Percentiles rank a stretch among this genome's conserved stretches.
phyloP scores from a whole-genome alignment of 129 eudicot genomes.

The Gnaphalium uliginosum region DNA sequence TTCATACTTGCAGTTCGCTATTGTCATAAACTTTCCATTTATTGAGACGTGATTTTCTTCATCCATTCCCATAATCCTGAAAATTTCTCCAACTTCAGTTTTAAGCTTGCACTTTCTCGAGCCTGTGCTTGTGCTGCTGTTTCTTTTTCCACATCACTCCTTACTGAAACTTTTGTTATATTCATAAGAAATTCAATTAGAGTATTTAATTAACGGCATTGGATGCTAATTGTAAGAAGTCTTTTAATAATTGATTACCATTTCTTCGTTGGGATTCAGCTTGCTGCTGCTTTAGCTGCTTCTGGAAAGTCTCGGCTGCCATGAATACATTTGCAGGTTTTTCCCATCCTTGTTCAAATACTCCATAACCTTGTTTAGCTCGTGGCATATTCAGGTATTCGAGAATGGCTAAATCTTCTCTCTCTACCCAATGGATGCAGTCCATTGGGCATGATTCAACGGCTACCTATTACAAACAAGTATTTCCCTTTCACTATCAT shows the following conservation, averaged over 20 bases:
- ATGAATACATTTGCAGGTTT: conserved; percentile 58
- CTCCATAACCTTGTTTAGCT: conserved; percentile 61
- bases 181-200: neutral
- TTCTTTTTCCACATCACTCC: conserved; percentile 46
- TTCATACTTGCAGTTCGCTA: conserved; percentile 5
- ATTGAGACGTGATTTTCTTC: conserved; percentile 29
- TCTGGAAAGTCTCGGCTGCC: conserved; percentile 55
- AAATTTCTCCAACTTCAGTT: conserved; percentile 47
- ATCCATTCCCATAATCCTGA: conserved; percentile 59
- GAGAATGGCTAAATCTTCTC: conserved; percentile 52
- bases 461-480: conserved; percentile 44
- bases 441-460: conserved; percentile 72
- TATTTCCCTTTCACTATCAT: neutral
- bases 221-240: neutral
- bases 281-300: conserved; percentile 46
- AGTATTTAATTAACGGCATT: neutral
- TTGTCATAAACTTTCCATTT: neutral
- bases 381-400: conserved; percentile 55
- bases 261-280: conserved; percentile 38
- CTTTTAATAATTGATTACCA: conserved; percentile 35
- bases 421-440: conserved; percentile 72
- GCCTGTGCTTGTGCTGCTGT: conserved; percentile 72
- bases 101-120: conserved; percentile 54
- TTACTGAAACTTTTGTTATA: conserved; percentile 35
- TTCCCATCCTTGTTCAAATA: conserved; percentile 78